Base-by-base conservation (phyloP, 2,329 filamentous ascomycete genomes). In the Paraconiothyrium sp. region DNA sequence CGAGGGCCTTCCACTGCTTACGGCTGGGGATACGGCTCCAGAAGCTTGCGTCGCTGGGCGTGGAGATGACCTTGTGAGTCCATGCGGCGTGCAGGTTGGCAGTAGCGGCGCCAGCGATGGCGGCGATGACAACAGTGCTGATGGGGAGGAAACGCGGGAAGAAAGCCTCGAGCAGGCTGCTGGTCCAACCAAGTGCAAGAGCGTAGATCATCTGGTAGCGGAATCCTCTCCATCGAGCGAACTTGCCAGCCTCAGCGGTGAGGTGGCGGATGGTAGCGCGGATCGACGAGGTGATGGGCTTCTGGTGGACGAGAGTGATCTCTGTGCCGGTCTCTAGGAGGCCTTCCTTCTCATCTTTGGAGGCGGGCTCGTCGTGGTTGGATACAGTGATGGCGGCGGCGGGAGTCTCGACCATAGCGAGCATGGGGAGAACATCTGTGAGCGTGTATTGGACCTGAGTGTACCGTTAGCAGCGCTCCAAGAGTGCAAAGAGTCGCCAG, bases 11-110 rank as follows among this genome's bases (percentile, higher is more conserved):
- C 81, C 90, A 90, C 55, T 88, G 84, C 73, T 84, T 83, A 76
- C 88, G 87, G 49, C 88, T 80, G 16, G 91, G 89, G 55, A 97
- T 85, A 60, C 92, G 90, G 72, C 85, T 82, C 83, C 90, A 93
- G 68, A 79, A 74, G 50, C 81, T 81, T 76, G 86, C 85, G 51
- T 83, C 74, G 59, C 86, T 89, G 5, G 89, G 88, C 57, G 88
- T 84, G 1, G 92, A 89, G 74, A 97, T 93, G 75, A 97, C 88
- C 71, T 92, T 89, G 75, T 97, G 93, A 3, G 93, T 92, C 93
- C 93, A 97, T 57, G 88, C 86, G 68, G 94, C 86, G 76, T 88
- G 86, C 61, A 94, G 78, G 72, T 90, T 90, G 41, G 90, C 86
- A 35, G 92, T 82, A 22, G 86, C 77, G 24, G 94, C 77, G 55